Base-by-base conservation (phyloP, 148 eudicot species). In the Dianthus caryophyllus region DNA sequence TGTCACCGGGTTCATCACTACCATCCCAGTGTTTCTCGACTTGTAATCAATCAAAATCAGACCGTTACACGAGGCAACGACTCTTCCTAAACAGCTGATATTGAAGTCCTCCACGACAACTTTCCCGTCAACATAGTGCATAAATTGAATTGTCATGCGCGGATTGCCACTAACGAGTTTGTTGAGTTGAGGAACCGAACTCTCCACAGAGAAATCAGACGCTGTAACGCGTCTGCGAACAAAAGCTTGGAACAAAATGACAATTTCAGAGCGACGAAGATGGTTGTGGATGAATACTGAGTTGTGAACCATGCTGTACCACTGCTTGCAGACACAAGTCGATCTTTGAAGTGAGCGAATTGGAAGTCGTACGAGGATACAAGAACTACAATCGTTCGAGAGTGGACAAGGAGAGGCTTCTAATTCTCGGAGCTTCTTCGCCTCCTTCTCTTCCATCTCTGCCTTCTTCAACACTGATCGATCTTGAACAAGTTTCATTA, bases 1-100 rank as follows among this genome's bases (percentile, higher is more conserved):
- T 6, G 84, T 85, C 26, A 81, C 72, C 0, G 87, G 90, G 61
- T 85, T 85, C 79, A 79, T 43, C 24, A 77, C 65, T 41, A 85
- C 22, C n/a, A 80, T 31, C 20, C 79, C 82, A 24, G 75, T 73
- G 33, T 47, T 65, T 51, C 61, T 76, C 15, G 76, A 14, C n/a
- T 17, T 13, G 70, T 71, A 72, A 25, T 71, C 77, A 0, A 85
- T 70, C 27, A 85, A 25, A 60, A 85, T 43, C 54, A 85, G 49
- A n/a, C 87, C 86, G 51, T 81, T 71, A 44, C 83, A 81, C 24
- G 80, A 65, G 29, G 83, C 83, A 51, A 73, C 56, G 57, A 85
- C 76, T 49, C 24, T 25, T 16, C 87, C 86, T 22, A 65, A 63
- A 68, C 83, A 83, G 27, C 76, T 73, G 11, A 63, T 58, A 50